These are phyloP conservation scores for Geotrichum fermentans DNA, from an alignment of 1,139 yeast species.

Conservation along the genomic window DNA sequence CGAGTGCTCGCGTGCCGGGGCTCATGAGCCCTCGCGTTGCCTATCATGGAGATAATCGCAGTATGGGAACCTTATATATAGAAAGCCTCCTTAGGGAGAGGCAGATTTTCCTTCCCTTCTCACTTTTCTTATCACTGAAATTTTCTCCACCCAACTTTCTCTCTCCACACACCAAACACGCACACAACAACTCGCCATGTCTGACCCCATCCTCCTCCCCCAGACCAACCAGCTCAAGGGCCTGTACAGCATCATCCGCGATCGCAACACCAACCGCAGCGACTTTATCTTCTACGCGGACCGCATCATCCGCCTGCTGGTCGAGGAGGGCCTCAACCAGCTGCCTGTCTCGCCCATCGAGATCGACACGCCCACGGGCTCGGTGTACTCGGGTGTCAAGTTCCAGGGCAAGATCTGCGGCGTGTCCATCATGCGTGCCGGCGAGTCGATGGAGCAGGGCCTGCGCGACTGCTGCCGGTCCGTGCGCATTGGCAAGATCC, in stretches of 20 bases:
- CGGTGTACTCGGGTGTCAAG: slow-evolving; percentile 67
- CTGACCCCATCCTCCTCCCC: slow-evolving; percentile 46
- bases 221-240: slow-evolving; percentile 89
- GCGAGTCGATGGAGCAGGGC: slow-evolving; percentile 98
- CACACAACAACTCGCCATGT: too few relatives aligned
- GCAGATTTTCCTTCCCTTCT: neutral
- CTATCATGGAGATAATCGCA: too few relatives aligned
- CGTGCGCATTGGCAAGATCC: slow-evolving; percentile 90
- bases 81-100: too few relatives aligned
- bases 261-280: slow-evolving; percentile 68
- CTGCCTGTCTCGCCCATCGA: slow-evolving; percentile 69
- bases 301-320: slow-evolving; percentile 84
- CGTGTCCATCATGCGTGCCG: slow-evolving; percentile 94
- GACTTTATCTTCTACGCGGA: slow-evolving; percentile 95
- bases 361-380: slow-evolving; percentile 74
- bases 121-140: neutral
- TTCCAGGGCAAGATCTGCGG: slow-evolving; percentile 94
- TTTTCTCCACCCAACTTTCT: neutral
- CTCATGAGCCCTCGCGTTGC: too few relatives aligned
- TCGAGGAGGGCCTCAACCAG: slow-evolving; percentile 91
- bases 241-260: slow-evolving; percentile 77
- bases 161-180: too few relatives aligned
- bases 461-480: slow-evolving; percentile 93
- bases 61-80: too few relatives aligned
- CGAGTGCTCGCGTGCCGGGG: too few relatives aligned